phyloP scores from a whole-genome alignment of 179 eudicot species.

The Amaranthus tricolor region DNA sequence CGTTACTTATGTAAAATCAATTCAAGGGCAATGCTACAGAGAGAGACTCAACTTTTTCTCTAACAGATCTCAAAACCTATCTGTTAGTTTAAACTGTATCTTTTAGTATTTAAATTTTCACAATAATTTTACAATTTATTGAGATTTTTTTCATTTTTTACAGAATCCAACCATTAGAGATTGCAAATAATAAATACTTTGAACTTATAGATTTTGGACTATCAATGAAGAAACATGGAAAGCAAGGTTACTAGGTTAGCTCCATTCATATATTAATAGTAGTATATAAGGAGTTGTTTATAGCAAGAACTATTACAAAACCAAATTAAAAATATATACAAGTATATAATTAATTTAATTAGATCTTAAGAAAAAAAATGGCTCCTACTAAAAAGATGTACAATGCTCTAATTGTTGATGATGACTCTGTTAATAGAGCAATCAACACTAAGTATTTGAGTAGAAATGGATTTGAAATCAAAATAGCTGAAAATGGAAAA shows the following conservation, averaged over 20 bases:
- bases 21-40: no score
- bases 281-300: not conserved
- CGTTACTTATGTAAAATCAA: no score
- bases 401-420: constrained; percentile 11
- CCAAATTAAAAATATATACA: not conserved
- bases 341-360: not conserved
- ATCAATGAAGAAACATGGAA: no score
- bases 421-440: not conserved
- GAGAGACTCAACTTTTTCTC: no score
- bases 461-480: constrained; percentile 11
- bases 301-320: not conserved
- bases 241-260: no score
- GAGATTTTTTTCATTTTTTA: not conserved
- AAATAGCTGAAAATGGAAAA: constrained; percentile 8
- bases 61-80: no score
- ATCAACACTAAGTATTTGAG: constrained; percentile 5
- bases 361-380: not conserved
- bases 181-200: no score
- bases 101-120: no score
- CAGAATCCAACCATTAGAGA: not conserved
- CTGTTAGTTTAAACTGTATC: no score
- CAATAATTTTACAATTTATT: no score
- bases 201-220: no score
- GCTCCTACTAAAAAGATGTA: constrained; percentile 3
- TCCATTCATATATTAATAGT: not conserved